Percentiles rank a stretch among this genome's conserved stretches.
These are phyloP conservation scores for Coniochaeta sp. DNA, from an alignment of 2,329 filamentous ascomycete genomes.

Conservation along the genomic window DNA sequence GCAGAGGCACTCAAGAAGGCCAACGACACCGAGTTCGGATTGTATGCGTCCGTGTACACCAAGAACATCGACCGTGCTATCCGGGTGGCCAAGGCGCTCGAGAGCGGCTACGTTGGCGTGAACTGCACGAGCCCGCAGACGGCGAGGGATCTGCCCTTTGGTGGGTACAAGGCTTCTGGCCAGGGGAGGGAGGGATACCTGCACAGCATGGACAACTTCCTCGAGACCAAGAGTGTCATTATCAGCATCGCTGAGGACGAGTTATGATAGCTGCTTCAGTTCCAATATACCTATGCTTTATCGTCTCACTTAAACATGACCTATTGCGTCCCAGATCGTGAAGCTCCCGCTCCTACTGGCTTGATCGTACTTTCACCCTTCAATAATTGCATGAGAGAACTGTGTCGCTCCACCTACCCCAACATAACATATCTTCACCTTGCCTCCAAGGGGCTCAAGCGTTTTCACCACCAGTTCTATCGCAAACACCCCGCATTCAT, in stretches of 20 bases:
- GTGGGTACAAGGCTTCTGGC: constrained; percentile 32
- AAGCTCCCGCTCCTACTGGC: not conserved
- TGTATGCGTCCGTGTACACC: constrained; percentile 48
- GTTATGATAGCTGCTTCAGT: not conserved
- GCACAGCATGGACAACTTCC: constrained; percentile 27
- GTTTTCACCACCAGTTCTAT: not conserved
- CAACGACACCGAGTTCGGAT: constrained; percentile 49
- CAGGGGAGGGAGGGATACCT: constrained; percentile 26
- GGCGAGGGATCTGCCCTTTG: constrained; percentile 31
- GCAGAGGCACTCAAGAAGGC: constrained; percentile 44
- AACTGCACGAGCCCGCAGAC: constrained; percentile 34
- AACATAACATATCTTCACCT: not conserved
- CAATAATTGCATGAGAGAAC: too few species aligned
- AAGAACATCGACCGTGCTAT: constrained; percentile 38
- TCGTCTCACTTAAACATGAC: not conserved
- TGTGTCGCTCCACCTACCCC: not conserved
- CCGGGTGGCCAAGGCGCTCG: constrained; percentile 40
- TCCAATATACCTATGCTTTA: not conserved
- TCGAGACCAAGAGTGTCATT: constrained; percentile 23
- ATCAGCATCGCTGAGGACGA: constrained; percentile 15
- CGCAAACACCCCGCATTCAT: not conserved
- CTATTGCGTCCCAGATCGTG: not conserved
- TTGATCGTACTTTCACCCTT: not conserved
- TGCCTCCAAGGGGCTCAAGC: not conserved
- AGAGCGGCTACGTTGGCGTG: constrained; percentile 54